These are phyloP conservation scores for Peterozyma xylosa DNA, from an alignment of 805 yeast genomes.

Conservation along the genomic window DNA sequence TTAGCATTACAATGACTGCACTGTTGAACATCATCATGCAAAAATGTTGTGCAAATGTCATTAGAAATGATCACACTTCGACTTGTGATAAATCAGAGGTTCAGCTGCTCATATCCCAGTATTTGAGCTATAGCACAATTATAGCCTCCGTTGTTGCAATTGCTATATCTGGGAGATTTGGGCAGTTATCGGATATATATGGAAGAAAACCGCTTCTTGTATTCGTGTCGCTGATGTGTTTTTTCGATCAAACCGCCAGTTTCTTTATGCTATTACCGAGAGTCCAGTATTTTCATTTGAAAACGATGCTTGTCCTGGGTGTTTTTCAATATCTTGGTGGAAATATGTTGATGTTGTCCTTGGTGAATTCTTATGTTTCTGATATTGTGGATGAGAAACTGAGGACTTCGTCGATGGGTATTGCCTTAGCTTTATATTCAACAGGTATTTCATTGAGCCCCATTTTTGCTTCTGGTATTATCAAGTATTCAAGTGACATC, in stretches of 20 bases:
- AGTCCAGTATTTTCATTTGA: neutral
- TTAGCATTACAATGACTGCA: slow-evolving; percentile 25
- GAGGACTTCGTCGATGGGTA: slow-evolving; percentile 3
- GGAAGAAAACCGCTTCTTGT: slow-evolving; percentile 45
- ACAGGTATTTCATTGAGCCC: slow-evolving; percentile 4
- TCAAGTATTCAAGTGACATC: neutral
- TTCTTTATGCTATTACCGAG: neutral
- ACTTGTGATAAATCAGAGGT: slow-evolving; percentile 26
- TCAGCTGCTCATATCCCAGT: slow-evolving; percentile 31
- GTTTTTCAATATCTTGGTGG: slow-evolving; percentile 1
- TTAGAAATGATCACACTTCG: slow-evolving; percentile 10
- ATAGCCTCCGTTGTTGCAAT: slow-evolving; percentile 32
- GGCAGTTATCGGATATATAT: slow-evolving; percentile 47
- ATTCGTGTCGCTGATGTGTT: slow-evolving; percentile 7
- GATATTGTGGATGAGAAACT: slow-evolving; percentile 6
- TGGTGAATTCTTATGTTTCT: neutral
- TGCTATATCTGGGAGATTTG: slow-evolving; percentile 44
- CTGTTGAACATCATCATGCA: slow-evolving; percentile 21
- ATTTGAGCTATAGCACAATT: slow-evolving; percentile 31
- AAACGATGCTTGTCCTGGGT: neutral
- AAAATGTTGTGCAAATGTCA: slow-evolving; percentile 27
- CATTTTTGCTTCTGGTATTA: neutral
- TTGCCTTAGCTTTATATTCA: neutral
- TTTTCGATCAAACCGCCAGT: neutral
- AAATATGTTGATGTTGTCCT: slow-evolving; percentile 15